Conservation (phyloP, 208 protist genomes). For the Trypanosoma rangeli region DNA sequence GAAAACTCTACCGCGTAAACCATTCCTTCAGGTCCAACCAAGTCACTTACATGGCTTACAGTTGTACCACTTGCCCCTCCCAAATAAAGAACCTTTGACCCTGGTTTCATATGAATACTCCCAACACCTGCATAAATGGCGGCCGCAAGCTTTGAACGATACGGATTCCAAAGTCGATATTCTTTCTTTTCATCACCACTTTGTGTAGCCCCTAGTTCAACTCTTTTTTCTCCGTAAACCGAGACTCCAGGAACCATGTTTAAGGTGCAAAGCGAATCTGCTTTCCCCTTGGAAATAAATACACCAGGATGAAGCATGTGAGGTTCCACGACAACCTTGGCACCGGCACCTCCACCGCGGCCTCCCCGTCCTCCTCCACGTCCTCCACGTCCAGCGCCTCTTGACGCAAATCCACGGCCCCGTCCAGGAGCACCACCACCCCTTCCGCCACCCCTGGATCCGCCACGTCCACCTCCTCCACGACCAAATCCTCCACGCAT, state of each 20-base stretch:
- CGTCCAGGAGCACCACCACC: slow-evolving; percentile 42
- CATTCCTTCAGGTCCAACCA: slow-evolving; percentile 98
- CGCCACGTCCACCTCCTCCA: slow-evolving; percentile 27
- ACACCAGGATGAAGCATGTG: slow-evolving; percentile 97
- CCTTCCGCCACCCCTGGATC: slow-evolving; percentile 44
- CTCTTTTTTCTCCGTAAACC: slow-evolving; percentile 99
- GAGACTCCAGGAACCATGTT: slow-evolving; percentile 99
- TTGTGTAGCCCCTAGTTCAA: slow-evolving; percentile 86
- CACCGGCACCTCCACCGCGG: slow-evolving; percentile 83
- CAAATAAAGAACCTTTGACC: slow-evolving; percentile 99
- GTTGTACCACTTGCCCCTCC: slow-evolving; percentile 99
- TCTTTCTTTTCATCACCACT: slow-evolving; percentile 97
- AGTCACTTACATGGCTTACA: slow-evolving; percentile 99
- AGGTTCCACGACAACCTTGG: slow-evolving; percentile 97
- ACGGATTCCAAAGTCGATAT: slow-evolving; percentile 99
- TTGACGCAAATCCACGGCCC: slow-evolving; percentile 37
- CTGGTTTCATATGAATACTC: slow-evolving; percentile 98
- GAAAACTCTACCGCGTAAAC: slow-evolving; percentile 99
- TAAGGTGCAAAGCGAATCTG: slow-evolving; percentile 97
- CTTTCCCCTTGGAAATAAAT: slow-evolving; percentile 98
- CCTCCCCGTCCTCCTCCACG: slow-evolving; percentile 58
- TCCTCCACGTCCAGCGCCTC: slow-evolving; percentile 49
- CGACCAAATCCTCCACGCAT: slow-evolving; percentile 24
- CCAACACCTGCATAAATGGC: slow-evolving; percentile 98
- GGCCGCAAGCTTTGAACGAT: slow-evolving; percentile 99